phyloP scores from a whole-genome alignment of 1,284 basidiomycete species.

The Agaricales sp. region DNA sequence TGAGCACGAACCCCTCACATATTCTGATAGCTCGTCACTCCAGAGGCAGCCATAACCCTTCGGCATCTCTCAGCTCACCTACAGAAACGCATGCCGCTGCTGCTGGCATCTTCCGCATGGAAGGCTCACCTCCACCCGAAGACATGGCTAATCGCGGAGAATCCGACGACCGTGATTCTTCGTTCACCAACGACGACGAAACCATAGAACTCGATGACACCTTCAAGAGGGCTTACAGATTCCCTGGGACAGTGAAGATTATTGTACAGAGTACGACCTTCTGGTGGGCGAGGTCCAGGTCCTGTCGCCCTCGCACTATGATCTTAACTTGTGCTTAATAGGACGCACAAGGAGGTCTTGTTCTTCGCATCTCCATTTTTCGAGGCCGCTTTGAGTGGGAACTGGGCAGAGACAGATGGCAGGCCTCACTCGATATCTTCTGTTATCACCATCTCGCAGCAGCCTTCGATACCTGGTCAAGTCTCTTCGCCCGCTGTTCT shows the following conservation, averaged over 20 bases:
- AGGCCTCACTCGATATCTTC: constrained; percentile 68
- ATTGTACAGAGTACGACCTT: constrained; percentile 77
- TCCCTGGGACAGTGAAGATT: constrained; percentile 76
- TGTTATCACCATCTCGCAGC: constrained; percentile 71
- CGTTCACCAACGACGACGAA: constrained; percentile 51
- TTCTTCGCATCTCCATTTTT: constrained; percentile 83
- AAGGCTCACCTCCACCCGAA: constrained; percentile 65
- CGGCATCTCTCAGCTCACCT: constrained; percentile 69
- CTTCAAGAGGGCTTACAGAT: constrained; percentile 50
- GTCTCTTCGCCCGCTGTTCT: constrained; percentile 27
- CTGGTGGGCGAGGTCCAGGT: constrained; percentile 40
- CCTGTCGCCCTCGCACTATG: constrained; percentile 7
- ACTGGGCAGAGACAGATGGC: constrained; percentile 57
- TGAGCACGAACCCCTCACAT: constrained; percentile 70
- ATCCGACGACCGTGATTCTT: constrained; percentile 58
- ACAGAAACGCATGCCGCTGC: constrained; percentile 80
- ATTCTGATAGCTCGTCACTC: constrained; percentile 79
- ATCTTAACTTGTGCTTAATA: constrained; percentile 19
- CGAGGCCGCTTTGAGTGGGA: constrained; percentile 70
- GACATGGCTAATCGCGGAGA: constrained; percentile 41
- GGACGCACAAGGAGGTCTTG: constrained; percentile 79
- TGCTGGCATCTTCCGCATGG: constrained; percentile 68
- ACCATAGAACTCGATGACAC: constrained; percentile 69
- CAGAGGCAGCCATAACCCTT: constrained; percentile 57
- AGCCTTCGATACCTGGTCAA: constrained; percentile 43